Percentiles rank a stretch among this genome's conserved stretches.
Conservation (phyloP, 139 green algal genomes). For the Chlorella sp. region DNA sequence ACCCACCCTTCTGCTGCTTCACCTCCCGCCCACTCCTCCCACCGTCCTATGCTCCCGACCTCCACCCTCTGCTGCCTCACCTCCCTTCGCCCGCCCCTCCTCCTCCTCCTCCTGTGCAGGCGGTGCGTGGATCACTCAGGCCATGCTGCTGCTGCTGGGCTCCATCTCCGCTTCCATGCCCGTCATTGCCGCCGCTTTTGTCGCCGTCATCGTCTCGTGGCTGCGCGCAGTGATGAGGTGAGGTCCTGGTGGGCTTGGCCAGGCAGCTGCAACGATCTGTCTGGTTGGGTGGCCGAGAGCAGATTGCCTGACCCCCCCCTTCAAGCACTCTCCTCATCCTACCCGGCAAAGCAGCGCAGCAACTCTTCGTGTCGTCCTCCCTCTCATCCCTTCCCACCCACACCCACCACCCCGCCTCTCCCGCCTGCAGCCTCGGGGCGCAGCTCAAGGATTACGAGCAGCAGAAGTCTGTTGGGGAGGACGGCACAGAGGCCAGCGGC, state of each 20-base stretch:
- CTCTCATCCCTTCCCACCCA: too few species aligned
- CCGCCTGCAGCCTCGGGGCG: conserved; percentile 21
- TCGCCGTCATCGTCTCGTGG: conserved; percentile 65
- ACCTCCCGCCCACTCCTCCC: background rate
- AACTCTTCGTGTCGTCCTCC: background rate
- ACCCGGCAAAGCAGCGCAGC: background rate
- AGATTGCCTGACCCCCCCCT: too few species aligned
- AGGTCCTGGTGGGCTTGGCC: too few species aligned
- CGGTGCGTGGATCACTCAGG: conserved; percentile 66
- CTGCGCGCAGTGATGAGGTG: conserved; percentile 54
- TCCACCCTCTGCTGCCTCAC: background rate
- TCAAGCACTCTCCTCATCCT: too few species aligned
- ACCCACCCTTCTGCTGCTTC: background rate
- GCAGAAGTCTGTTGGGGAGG: background rate
- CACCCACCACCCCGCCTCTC: background rate
- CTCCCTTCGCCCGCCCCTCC: too few species aligned
- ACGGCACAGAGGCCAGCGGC: background rate
- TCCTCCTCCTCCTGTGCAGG: conserved; percentile 30
- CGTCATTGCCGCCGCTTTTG: conserved; percentile 59
- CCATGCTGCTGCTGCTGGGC: conserved; percentile 67
- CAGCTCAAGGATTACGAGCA: conserved; percentile 49
- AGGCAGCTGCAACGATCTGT: too few species aligned
- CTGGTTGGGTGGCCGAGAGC: too few species aligned
- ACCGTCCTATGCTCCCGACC: too few species aligned
- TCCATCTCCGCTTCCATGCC: conserved; percentile 65